These are phyloP conservation scores for Nicotiana tomentosiformis DNA, from an alignment of 257 asterid genomes.

Conservation along the genomic window DNA sequence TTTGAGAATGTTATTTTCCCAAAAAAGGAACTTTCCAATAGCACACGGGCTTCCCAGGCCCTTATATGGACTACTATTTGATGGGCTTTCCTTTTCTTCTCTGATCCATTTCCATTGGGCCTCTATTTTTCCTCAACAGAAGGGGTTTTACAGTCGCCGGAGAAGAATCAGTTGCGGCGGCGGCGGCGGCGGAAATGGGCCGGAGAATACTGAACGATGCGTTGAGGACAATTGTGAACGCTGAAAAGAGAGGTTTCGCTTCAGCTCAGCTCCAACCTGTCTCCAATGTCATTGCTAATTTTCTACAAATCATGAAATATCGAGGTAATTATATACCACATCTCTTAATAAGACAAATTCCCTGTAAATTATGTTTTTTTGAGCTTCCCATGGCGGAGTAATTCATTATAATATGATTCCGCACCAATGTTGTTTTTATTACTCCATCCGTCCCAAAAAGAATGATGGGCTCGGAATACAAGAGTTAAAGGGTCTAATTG, in stretches of 20 bases:
- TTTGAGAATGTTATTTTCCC: no score
- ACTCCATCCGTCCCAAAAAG: background rate
- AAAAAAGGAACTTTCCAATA: no score
- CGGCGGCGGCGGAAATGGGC: constrained; percentile 41
- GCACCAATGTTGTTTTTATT: background rate
- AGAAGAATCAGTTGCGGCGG: background rate
- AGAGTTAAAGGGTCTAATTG: background rate
- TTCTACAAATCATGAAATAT: constrained; percentile 86
- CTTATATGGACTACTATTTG: no score
- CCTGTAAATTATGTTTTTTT: background rate
- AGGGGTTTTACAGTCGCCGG: background rate
- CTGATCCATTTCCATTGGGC: no score
- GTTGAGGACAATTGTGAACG: constrained; percentile 71
- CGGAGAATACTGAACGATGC: constrained; percentile 82
- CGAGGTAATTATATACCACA: constrained; percentile 38
- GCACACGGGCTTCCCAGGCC: no score
- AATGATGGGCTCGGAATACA: background rate
- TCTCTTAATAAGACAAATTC: background rate
- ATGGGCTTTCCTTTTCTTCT: no score
- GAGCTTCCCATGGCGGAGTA: background rate
- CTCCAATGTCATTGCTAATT: constrained; percentile 65
- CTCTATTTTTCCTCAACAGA: no score
- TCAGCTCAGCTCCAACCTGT: constrained; percentile 67
- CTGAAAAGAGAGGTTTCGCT: constrained; percentile 80
- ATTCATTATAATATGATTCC: background rate